Conservation (phyloP, 2,329 filamentous ascomycete species). For the Corinectria fuckeliana region DNA sequence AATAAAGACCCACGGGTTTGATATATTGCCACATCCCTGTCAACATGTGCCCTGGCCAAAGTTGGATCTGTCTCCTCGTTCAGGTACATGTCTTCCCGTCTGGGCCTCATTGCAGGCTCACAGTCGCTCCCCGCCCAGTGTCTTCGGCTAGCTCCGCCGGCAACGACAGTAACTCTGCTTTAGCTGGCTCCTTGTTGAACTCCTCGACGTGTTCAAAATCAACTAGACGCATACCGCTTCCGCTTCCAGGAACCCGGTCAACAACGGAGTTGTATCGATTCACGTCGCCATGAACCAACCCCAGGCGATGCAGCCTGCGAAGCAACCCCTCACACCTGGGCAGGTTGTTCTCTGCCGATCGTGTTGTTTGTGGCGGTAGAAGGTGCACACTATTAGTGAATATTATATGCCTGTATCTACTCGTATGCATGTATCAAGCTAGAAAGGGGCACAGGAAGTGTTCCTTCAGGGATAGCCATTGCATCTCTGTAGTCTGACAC, state of each 20-base stretch:
- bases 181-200: slow-evolving; percentile 34
- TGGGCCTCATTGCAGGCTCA: background rate
- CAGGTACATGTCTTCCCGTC: background rate
- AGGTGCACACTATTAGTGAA: no score
- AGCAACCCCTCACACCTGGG: slow-evolving; percentile 37
- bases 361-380: no score
- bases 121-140: slow-evolving; percentile 36
- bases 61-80: no score
- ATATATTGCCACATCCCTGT: no score
- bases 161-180: slow-evolving; percentile 39
- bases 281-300: slow-evolving; percentile 45
- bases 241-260: slow-evolving; percentile 29
- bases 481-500: no score
- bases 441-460: no score
- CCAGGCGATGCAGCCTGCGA: slow-evolving; percentile 36
- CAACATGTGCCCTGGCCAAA: no score
- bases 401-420: no score
- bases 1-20: no score
- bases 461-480: no score
- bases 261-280: slow-evolving; percentile 48
- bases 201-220: slow-evolving; percentile 41
- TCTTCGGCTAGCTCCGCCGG: slow-evolving; percentile 39
- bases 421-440: no score
- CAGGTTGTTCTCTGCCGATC: no score
- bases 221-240: slow-evolving; percentile 34